Evolutionary conservation across 177 flowering plant genomes (phyloP).

Genomic region (Tripterygium wilfordii): DNA sequence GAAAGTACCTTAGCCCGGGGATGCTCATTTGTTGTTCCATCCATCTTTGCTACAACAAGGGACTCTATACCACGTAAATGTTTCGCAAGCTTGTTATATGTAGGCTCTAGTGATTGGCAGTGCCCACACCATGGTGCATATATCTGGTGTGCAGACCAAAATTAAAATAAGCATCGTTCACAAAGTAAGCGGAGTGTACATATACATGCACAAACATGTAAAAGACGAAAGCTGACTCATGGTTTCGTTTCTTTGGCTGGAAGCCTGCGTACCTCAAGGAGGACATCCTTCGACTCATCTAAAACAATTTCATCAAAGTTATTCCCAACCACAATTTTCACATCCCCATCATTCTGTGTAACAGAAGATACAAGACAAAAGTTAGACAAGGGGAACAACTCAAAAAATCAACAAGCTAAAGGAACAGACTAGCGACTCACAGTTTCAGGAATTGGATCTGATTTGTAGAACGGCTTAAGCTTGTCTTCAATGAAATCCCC

Average conservation of each 20-base stretch:
- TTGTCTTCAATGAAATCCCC: slow-evolving; percentile 77
- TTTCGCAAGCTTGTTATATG: slow-evolving; percentile 88
- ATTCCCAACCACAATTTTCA: slow-evolving; percentile 85
- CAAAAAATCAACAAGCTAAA: slow-evolving; percentile 1
- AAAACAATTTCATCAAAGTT: slow-evolving; percentile 91
- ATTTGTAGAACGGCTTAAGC: slow-evolving; percentile 86
- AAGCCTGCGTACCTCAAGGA: slow-evolving; percentile 78
- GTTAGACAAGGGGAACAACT: not conserved
- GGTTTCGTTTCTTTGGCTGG: not conserved
- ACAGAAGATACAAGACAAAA: not conserved
- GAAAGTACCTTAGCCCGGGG: slow-evolving; percentile 79
- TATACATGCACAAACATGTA: no score
- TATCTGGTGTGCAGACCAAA: slow-evolving; percentile 42
- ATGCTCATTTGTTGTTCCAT: slow-evolving; percentile 95
- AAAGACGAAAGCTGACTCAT: not conserved
- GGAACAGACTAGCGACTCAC: slow-evolving; percentile 34
- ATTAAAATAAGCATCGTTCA: not conserved
- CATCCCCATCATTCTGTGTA: slow-evolving; percentile 80
- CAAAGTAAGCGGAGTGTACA: no score
- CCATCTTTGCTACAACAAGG: slow-evolving; percentile 91
- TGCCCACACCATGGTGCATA: slow-evolving; percentile 99
- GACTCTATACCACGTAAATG: slow-evolving; percentile 76
- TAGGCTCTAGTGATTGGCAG: slow-evolving; percentile 91
- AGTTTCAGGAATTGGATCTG: slow-evolving; percentile 86
- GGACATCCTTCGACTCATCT: slow-evolving; percentile 98